These are phyloP conservation scores for Thraustotheca clavata DNA, from an alignment of 352 stramenopile genomes.

Conservation along the genomic window DNA sequence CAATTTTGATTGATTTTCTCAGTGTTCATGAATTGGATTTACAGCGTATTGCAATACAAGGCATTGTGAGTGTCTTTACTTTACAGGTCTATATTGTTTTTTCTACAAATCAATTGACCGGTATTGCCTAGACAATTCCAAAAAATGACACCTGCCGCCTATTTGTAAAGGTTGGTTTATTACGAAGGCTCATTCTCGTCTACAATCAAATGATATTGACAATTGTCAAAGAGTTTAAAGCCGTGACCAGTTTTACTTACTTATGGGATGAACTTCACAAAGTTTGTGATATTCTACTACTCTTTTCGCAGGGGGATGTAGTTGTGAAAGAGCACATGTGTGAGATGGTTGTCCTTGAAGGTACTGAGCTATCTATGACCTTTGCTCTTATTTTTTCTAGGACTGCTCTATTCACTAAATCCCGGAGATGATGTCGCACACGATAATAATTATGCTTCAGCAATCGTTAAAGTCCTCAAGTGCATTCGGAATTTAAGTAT, in stretches of 20 bases:
- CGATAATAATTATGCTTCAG: constrained; percentile 42
- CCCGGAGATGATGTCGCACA: constrained; percentile 23
- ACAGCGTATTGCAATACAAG: constrained; percentile 80
- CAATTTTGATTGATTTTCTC: constrained; percentile 79
- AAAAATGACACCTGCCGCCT: constrained; percentile 92
- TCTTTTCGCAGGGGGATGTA: constrained; percentile 88
- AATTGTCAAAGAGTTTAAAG: constrained; percentile 21
- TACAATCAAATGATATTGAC: constrained; percentile 67
- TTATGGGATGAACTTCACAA: constrained; percentile 49
- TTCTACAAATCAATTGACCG: background rate
- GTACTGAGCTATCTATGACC: constrained; percentile 32
- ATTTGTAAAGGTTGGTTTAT: constrained; percentile 88
- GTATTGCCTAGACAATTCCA: constrained; percentile 56
- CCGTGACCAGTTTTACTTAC: background rate
- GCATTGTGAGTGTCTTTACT: constrained; percentile 86
- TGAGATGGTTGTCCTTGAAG: constrained; percentile 64
- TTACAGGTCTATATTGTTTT: constrained; percentile 38
- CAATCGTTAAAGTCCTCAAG: constrained; percentile 76
- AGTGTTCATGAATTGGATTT: constrained; percentile 41
- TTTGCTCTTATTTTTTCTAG: constrained; percentile 5
- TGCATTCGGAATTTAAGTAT: constrained; percentile 86
- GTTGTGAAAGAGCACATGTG: constrained; percentile 91
- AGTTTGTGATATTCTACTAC: constrained; percentile 81
- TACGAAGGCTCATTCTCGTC: constrained; percentile 82
- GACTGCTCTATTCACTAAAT: constrained; percentile 20